Evolutionary conservation across 805 yeast genomes (phyloP).

Genomic region (Teunomyces kruisii): DNA sequence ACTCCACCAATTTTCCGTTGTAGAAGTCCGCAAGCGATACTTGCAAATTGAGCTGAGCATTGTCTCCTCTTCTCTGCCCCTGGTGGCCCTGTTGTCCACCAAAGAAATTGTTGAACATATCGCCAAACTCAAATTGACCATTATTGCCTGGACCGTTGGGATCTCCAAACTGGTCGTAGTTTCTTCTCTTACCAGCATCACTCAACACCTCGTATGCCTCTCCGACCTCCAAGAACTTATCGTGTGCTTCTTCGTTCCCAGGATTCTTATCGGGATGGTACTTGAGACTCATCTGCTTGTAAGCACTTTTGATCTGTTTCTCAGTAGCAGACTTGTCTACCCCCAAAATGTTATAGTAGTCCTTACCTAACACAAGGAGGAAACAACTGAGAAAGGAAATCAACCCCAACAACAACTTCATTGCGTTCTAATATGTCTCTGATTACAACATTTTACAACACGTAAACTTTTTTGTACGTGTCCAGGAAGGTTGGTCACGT

Average conservation of each 20-base stretch:
- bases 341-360: conserved; percentile 66
- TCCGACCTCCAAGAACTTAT: conserved; percentile 84
- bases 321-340: conserved; percentile 68
- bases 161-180: conserved; percentile 78
- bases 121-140: conserved; percentile 46
- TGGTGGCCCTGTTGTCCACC: conserved; percentile 36
- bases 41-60: conserved; percentile 55
- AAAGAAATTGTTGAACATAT: conserved; percentile 60
- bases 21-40: conserved; percentile 66
- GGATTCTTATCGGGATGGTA: conserved; percentile 95
- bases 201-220: conserved; percentile 88
- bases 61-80: conserved; percentile 55
- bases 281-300: conserved; percentile 75
- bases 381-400: conserved; percentile 8
- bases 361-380: conserved; percentile 26
- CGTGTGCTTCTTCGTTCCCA: conserved; percentile 71
- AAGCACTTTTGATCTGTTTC: conserved; percentile 81
- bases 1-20: conserved; percentile 62
- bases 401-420: conserved; percentile 6
- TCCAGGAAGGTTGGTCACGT: not conserved
- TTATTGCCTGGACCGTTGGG: conserved; percentile 46
- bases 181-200: conserved; percentile 64
- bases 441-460: conserved; percentile 3
- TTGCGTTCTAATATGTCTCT: not conserved
- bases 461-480: conserved; percentile 4